Evolutionary conservation across 768 basidiomycete species (phyloP).

Genomic region (Suillus hirtellus): DNA sequence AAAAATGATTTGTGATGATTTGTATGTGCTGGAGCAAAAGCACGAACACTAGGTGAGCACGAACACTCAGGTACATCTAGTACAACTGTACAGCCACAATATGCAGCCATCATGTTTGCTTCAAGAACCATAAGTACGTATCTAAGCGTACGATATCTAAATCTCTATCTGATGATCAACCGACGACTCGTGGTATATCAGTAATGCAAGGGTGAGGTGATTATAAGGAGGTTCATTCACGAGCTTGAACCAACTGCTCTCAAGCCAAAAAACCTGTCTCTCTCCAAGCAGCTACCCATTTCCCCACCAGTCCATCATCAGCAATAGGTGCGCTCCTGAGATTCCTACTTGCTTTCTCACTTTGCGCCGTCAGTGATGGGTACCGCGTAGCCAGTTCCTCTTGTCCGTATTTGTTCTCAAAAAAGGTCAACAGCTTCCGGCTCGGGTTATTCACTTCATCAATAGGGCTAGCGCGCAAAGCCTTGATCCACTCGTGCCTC

Average conservation of each 20-base stretch:
- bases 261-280: slow-evolving; percentile 37
- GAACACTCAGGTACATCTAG: too few relatives aligned
- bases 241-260: background rate
- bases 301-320: slow-evolving; percentile 34
- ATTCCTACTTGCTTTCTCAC: slow-evolving; percentile 20
- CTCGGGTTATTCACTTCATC: slow-evolving; percentile 26
- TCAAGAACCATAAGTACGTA: too few relatives aligned
- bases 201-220: background rate
- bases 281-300: slow-evolving; percentile 47
- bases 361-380: slow-evolving; percentile 13
- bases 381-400: slow-evolving; percentile 13
- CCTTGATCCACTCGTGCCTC: slow-evolving; percentile 25
- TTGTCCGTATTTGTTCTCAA: slow-evolving; percentile 27
- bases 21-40: too few relatives aligned
- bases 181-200: background rate
- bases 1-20: too few relatives aligned
- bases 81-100: too few relatives aligned
- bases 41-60: too few relatives aligned
- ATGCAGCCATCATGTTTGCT: too few relatives aligned
- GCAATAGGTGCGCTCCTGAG: slow-evolving; percentile 20
- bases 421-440: slow-evolving; percentile 26
- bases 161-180: background rate
- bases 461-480: slow-evolving; percentile 22
- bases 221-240: too few relatives aligned
- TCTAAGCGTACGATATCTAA: background rate